Base-by-base conservation (phyloP, 345 rosid species). In the Eutrema heterophyllum region DNA sequence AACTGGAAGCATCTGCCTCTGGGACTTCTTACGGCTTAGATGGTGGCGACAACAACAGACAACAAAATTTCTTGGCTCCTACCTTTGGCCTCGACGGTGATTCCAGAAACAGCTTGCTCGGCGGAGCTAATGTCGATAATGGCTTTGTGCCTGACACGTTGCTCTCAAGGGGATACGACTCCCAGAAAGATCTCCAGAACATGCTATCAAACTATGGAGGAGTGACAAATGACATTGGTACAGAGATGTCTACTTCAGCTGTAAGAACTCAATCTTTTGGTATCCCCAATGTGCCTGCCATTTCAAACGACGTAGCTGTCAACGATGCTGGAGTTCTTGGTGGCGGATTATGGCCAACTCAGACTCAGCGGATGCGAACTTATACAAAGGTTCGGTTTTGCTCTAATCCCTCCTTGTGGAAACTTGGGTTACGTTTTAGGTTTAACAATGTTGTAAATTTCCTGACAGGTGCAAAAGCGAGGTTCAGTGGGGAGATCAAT, bases 401-500 rank as follows among this genome's bases (percentile, higher is more conserved):
- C 72, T 73, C 12, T 65, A 16, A 75, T 27, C 45, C 27, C 40
- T 68, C 15, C 14, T 21, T 59, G 14, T 41, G 30, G 26, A 10
- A 60, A 43, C 48, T 52, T 50, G 7, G 40, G 2, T 16, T 50
- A 35, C 9, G 35, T 32, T 15, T 26, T 36, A 7, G 18, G 43
- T 9, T 45, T 69, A 44, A 69, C 70, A 62, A 45, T 26, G 16
- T 36, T 62, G 58, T 68, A 36, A 24, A 35, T 44, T 27, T 10
- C 14, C 11, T 5, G 68, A 81, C 71, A 96, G 99, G 97, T 92
- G 63, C 97, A 92, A 85, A 96, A 90, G 84, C 94, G 97, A 24
- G 98, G 99, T 11, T 86, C 98, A 24, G 98, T 90, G 0, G 98
- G 99, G 79, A 89, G 99, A 83, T 96, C 97, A 38, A 90, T 96